Conservation (phyloP, 768 basidiomycete species). For the Ramaria sp. region DNA sequence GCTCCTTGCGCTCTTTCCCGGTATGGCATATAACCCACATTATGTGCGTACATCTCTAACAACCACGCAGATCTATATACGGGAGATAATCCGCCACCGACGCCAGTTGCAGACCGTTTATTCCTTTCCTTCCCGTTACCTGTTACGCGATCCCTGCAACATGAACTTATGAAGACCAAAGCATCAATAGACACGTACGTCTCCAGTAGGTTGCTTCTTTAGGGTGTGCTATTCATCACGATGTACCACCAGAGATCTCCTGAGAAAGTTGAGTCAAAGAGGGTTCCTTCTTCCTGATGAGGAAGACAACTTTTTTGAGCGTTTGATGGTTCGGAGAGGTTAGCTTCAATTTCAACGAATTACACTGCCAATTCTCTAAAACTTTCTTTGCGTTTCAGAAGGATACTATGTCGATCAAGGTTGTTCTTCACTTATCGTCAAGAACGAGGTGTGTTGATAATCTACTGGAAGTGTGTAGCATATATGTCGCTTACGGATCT, state of each 20-base stretch:
- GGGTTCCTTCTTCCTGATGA: background rate
- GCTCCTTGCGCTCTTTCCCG: background rate
- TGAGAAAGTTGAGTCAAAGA: background rate
- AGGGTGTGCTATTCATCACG: background rate
- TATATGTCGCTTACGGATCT: background rate
- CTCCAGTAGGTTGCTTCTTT: background rate
- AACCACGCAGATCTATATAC: background rate
- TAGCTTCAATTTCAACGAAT: background rate
- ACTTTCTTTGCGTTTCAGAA: background rate
- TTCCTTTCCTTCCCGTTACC: background rate
- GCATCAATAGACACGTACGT: background rate
- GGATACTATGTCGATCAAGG: conserved; percentile 10
- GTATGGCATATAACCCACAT: background rate
- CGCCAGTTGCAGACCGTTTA: background rate
- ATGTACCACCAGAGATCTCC: background rate
- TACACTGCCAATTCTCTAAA: background rate
- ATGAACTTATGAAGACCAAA: background rate
- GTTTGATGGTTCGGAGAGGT: background rate
- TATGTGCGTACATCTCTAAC: background rate
- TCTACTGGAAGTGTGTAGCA: background rate
- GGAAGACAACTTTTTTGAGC: background rate
- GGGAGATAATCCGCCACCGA: background rate
- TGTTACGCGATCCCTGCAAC: background rate
- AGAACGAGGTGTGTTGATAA: background rate
- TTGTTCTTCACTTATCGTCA: conserved; percentile 6